Evolutionary conservation across 2,329 filamentous ascomycete genomes (phyloP).

Genomic region (Cladosporium velox): DNA sequence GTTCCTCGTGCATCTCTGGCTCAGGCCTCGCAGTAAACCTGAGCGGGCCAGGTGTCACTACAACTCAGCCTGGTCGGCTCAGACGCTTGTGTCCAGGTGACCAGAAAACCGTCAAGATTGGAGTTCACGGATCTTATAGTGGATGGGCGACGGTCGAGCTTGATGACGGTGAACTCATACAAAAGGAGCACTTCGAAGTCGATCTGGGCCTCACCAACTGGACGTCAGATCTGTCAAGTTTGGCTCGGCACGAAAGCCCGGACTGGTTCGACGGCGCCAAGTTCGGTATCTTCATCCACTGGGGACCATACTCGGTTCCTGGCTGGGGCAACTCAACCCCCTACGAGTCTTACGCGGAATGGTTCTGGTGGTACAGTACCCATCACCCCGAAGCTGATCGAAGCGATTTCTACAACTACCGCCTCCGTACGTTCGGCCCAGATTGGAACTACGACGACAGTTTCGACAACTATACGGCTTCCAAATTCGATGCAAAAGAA

Average conservation of each 20-base stretch:
- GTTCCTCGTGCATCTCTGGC: slow-evolving; percentile 28
- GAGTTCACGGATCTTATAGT: slow-evolving; percentile 31
- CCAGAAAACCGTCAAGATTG: slow-evolving; percentile 36
- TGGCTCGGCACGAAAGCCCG: slow-evolving; percentile 14
- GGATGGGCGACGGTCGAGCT: slow-evolving; percentile 18
- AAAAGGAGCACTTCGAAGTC: slow-evolving; percentile 15
- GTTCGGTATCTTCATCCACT: slow-evolving; percentile 26
- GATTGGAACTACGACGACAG: slow-evolving; percentile 22
- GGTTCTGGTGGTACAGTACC: slow-evolving; percentile 23
- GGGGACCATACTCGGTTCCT: slow-evolving; percentile 22
- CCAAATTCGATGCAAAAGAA: slow-evolving; percentile 21
- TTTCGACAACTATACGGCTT: slow-evolving; percentile 21
- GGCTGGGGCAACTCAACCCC: slow-evolving; percentile 20
- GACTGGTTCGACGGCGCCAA: slow-evolving; percentile 22
- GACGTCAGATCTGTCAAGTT: slow-evolving; percentile 7
- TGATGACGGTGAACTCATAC: slow-evolving; percentile 26
- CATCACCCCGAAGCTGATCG: slow-evolving; percentile 19
- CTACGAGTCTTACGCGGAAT: slow-evolving; percentile 26
- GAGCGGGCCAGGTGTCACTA: slow-evolving; percentile 31
- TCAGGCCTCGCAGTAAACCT: slow-evolving; percentile 32
- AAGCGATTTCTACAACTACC: slow-evolving; percentile 12
- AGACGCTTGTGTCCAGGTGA: slow-evolving; percentile 40
- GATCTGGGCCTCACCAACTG: not conserved
- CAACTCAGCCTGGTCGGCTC: slow-evolving; percentile 32
- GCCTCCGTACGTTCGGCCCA: slow-evolving; percentile 14